Conservation (phyloP, 2,329 filamentous ascomycete species). For the Ilyonectria robusta region DNA sequence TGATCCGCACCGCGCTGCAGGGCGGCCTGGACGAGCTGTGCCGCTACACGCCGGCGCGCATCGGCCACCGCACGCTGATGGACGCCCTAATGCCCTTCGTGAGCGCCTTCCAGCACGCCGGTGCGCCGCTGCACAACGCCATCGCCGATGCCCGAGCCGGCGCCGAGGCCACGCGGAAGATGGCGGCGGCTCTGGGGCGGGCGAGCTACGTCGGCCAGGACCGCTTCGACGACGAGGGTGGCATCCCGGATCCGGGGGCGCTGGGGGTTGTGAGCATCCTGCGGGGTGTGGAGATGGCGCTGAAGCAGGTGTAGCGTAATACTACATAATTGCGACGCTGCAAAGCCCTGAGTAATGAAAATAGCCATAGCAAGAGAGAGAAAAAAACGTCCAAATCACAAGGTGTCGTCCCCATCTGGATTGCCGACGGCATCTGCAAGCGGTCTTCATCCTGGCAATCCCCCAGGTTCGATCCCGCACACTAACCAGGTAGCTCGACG, state of each 20-base stretch:
- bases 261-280: constrained; percentile 46
- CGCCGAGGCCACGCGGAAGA: constrained; percentile 77
- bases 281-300: constrained; percentile 30
- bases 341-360: background rate
- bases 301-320: constrained; percentile 5
- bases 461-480: background rate
- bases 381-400: background rate
- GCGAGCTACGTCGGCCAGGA: constrained; percentile 83
- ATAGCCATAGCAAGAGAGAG: constrained; percentile 1
- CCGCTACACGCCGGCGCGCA: constrained; percentile 78
- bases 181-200: constrained; percentile 80
- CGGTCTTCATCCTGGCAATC: constrained; percentile 7
- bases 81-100: constrained; percentile 82
- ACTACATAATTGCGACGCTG: background rate
- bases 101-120: constrained; percentile 63
- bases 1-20: constrained; percentile 36
- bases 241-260: constrained; percentile 77
- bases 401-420: constrained; percentile 17
- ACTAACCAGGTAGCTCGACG: background rate
- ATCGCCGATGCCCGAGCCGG: constrained; percentile 49
- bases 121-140: constrained; percentile 65
- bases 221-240: constrained; percentile 66
- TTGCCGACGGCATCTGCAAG: constrained; percentile 35
- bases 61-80: constrained; percentile 80
- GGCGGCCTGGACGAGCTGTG: constrained; percentile 41